Percentiles rank a stretch among this genome's conserved stretches.
Evolutionary conservation across 2,329 filamentous ascomycete genomes (phyloP).

Genomic region (Sphaerulina vaccinii): DNA sequence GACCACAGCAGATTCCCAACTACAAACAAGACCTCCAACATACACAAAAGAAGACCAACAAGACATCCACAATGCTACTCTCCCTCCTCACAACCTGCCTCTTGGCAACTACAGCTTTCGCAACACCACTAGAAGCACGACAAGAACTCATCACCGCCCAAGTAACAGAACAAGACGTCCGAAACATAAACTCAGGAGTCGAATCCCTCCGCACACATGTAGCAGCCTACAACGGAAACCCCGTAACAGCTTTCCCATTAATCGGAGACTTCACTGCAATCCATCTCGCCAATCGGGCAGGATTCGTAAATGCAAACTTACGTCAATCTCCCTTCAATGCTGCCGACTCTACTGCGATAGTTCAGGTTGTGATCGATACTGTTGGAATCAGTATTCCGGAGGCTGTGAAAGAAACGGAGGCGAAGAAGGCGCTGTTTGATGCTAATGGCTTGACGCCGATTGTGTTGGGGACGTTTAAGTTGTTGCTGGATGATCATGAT

Average conservation of each 20-base stretch:
- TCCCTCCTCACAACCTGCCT: no score
- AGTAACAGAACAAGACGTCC: constrained; percentile 24
- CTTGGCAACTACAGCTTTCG: constrained; percentile 10
- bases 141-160: constrained; percentile 23
- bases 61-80: no score
- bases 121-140: constrained; percentile 5
- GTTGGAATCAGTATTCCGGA: constrained; percentile 25
- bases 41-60: no score
- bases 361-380: constrained; percentile 22
- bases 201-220: constrained; percentile 21
- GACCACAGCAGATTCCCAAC: no score
- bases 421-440: constrained; percentile 23
- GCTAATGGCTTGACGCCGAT: constrained; percentile 15
- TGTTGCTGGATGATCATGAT: constrained; percentile 23
- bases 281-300: constrained; percentile 28
- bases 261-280: constrained; percentile 25
- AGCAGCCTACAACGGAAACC: constrained; percentile 15
- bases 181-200: constrained; percentile 25
- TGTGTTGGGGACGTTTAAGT: constrained; percentile 23
- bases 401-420: constrained; percentile 22
- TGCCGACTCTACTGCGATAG: constrained; percentile 22
- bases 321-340: constrained; percentile 18
- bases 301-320: constrained; percentile 25
- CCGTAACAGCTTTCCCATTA: constrained; percentile 15
- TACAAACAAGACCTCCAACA: no score